Evolutionary conservation across 169 alveolate genomes (phyloP), one percentile per base, ranked within the genome.

Genomic region (Plasmodium gaboni): DNA sequence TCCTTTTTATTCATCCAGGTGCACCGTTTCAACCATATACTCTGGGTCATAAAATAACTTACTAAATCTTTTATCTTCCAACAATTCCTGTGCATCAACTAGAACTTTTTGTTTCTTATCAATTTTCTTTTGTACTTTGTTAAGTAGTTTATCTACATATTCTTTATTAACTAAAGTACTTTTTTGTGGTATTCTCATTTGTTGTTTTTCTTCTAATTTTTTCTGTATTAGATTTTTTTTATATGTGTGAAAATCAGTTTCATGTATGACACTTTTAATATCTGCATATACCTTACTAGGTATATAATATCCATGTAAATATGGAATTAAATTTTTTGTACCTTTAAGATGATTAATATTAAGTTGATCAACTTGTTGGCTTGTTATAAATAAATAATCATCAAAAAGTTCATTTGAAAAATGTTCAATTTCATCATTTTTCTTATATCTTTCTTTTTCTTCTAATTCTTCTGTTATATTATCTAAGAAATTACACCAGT

Each of bases 401-500:
- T 98, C 99, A 93, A 92, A 93, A 13, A 85, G 67, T 28, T 93
- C 94, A 60, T 50, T 63, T 17, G 91, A 53, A 46, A 61, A 74
- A 22, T 61, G 61, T 5, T 93, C 95, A 32, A 95, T 89, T 48
- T 95, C 85, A 50, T 97, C 94, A 13, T 95, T 80, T 59, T 88
- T 94, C 3, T 89, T 60, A 48, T 86, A 72, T 46, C 38, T 68
- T 57, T 73, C 92, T 24, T 93, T 94, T 71, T 97, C 98, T 87
- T 98, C 99, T 93, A 98, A 88, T 90, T 98, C 99, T 88, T 98
- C 99, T 0, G 99, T 98, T 38, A 98, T 93, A 83, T 96, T 97
- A 80, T 98, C 99, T 61, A 98, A 89, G 95, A 97, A 98, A 51
- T 99, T 94, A 60, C 99, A 97, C 99, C 99, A 98, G 24, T 90